Base-by-base conservation (phyloP, 495 filamentous ascomycete species). In the Staphylotrichum tortipilum region DNA sequence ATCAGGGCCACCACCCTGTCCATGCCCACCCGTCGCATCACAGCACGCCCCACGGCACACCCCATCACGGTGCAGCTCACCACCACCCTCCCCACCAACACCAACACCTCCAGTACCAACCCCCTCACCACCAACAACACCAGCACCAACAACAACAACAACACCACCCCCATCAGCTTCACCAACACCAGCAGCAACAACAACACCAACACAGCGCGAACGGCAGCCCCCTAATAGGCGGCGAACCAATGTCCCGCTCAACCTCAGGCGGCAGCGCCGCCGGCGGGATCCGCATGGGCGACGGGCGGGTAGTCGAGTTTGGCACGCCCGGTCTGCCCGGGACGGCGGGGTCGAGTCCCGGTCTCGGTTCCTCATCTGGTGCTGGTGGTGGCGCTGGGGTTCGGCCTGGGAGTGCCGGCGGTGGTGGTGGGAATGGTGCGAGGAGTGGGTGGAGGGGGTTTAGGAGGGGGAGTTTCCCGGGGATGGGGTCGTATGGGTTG, bases 241-340 rank as follows among this genome's bases (percentile, higher is more conserved):
- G 53, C 0, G 61, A 68, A 45, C 36, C 58, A 11, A 66, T 66
- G 63, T 21, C 49, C 2, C 53, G 61, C 0, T 58, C 60, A 6
- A 59, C 52, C 3, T 65, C 65, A 6, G 60, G 49, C 19, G 50
- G 40, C 1, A 49, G 31, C 23, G 39, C 33, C 22, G 31, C 24
- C 23, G 57, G 50, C 6, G 66, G 64, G 9, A 56, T 65, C 17
- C 43, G 50, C 23, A 52, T 68, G 14, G 41, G 44, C 1, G 56
- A 60, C 3, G 66, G 65, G 4, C 48, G 36, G 14, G 54, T 67
- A 14, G 59, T 67, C 22, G 66, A 59, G 38, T 69, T 67, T 42
- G 66, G 64, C 4, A 31, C 43, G 24, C 42, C 21, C 5, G 23
- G 23, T 7, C 15, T 48, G 46, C n/a, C n/a, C n/a, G n/a, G n/a